These are phyloP conservation scores for Nicotiana obtusifolia DNA, from an alignment of 257 asterid species.

Conservation along the genomic window DNA sequence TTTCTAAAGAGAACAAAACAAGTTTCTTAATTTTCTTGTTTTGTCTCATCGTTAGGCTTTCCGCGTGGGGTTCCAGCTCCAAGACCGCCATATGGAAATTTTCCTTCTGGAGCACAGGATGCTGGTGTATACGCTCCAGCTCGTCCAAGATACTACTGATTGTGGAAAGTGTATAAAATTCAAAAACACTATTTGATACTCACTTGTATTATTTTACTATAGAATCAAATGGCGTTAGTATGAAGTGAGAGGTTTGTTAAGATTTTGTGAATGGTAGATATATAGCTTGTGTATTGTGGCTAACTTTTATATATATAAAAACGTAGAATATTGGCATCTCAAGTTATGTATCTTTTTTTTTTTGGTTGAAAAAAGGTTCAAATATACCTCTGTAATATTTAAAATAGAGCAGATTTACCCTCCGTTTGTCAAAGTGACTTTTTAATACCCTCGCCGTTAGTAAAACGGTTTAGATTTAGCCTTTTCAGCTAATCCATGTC, in stretches of 20 bases:
- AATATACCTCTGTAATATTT: no score
- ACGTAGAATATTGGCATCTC: neutral
- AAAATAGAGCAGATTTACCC: no score
- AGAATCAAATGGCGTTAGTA: neutral
- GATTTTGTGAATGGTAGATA: neutral
- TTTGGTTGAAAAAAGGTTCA: no score
- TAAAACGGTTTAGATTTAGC: no score
- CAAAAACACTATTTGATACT: neutral
- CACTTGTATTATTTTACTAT: neutral
- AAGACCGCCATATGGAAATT: constrained; percentile 10
- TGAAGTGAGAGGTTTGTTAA: neutral
- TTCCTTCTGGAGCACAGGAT: neutral
- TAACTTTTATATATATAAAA: neutral
- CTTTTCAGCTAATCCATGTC: no score
- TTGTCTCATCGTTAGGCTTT: neutral
- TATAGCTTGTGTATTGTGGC: neutral
- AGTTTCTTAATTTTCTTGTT: neutral
- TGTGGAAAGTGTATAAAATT: neutral
- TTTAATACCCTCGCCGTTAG: no score
- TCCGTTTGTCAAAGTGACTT: no score
- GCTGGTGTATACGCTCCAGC: constrained; percentile 4
- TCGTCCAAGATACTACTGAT: constrained; percentile 4
- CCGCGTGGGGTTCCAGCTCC: constrained; percentile 7
- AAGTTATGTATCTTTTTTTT: no score
- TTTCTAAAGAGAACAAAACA: neutral